Base-by-base conservation (phyloP, 2,329 filamentous ascomycete species). In the Tolypocladium paradoxum region DNA sequence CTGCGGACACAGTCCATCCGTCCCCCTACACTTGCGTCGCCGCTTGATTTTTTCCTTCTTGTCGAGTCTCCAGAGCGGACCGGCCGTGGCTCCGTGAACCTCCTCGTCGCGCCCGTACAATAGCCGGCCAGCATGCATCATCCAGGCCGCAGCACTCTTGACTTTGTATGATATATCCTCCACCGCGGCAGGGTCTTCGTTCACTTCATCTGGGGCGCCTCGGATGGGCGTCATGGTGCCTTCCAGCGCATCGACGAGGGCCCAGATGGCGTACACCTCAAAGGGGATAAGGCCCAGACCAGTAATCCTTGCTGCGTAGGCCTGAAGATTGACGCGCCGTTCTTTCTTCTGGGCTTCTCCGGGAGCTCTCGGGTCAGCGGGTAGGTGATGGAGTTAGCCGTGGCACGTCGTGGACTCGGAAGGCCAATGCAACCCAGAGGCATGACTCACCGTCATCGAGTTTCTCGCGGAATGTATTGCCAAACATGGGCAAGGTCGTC, bases 21-120 rank as follows among this genome's bases (percentile, higher is more conserved):
- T 59, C 6, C 54, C 58, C 12, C 45, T 58, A 16, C 34, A 53
- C 53, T 52, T 60, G 11, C 54, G 56, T 6, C 52, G 48, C 12
- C 56, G 18, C 52, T 51, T 57, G 2, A 51, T 20, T 2, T 50
- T 53, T 29, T 58, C 53, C 35, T 53, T 57, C 58, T 61, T 61
- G 6, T 40, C 24, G 2, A 58, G 50, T 27, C 38, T 54, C 58
- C 57, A 61, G 1, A 60, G 46, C 24, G 57, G 60, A 1, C 59
- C 58, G 1, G 57, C 57, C 18, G 51, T 57, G 16, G 57, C 56
- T 0, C 54, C 56, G 1, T 43, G 22, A 8, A 60, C 38, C 24
- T 51, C 55, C 45, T 59, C 54, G 27, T 56, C 55, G 2, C 55
- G 54, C n/a, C 57, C 53, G 20, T 56, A 53, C 24, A 60, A 29